Evolutionary conservation across 2,329 filamentous ascomycete species (phyloP).

Genomic region (Eutypa lata): DNA sequence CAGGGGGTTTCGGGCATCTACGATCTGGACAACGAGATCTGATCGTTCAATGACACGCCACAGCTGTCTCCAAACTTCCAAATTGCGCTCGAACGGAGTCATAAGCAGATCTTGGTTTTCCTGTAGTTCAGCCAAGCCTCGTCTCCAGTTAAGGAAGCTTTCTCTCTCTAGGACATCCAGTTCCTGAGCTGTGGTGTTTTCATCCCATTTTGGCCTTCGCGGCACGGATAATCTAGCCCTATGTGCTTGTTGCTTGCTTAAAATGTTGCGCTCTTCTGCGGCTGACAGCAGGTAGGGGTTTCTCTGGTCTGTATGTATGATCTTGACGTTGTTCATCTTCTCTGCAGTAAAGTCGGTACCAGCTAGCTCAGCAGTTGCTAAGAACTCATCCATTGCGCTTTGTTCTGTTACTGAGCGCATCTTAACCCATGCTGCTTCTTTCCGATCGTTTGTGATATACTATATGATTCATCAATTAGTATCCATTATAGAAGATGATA

Average conservation of each 20-base stretch:
- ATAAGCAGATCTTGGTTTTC: conserved; percentile 92
- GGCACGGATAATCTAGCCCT: conserved; percentile 80
- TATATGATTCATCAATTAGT: conserved; percentile 28
- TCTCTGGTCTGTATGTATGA: conserved; percentile 93
- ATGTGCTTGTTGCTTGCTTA: conserved; percentile 82
- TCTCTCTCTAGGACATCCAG: conserved; percentile 77
- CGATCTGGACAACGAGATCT: conserved; percentile 95
- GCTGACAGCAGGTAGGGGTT: conserved; percentile 90
- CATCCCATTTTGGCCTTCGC: conserved; percentile 83
- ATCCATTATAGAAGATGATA: background rate
- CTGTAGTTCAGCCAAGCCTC: conserved; percentile 86
- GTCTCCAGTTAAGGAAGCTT: conserved; percentile 80
- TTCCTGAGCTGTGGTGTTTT: conserved; percentile 76
- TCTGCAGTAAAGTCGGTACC: conserved; percentile 98
- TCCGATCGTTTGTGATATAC: conserved; percentile 87
- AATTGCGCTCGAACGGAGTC: conserved; percentile 95
- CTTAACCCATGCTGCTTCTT: conserved; percentile 96
- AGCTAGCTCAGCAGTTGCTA: conserved; percentile 93
- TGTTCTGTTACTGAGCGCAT: conserved; percentile 99
- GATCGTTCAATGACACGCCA: conserved; percentile 98
- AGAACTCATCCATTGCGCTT: conserved; percentile 91
- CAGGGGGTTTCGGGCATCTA: conserved; percentile 91
- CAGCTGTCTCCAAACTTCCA: conserved; percentile 96
- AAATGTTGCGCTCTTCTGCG: conserved; percentile 73
- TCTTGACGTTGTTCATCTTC: conserved; percentile 98